phyloP scores from a whole-genome alignment of 768 basidiomycete genomes.

The Leccinum olivaceopallidum region DNA sequence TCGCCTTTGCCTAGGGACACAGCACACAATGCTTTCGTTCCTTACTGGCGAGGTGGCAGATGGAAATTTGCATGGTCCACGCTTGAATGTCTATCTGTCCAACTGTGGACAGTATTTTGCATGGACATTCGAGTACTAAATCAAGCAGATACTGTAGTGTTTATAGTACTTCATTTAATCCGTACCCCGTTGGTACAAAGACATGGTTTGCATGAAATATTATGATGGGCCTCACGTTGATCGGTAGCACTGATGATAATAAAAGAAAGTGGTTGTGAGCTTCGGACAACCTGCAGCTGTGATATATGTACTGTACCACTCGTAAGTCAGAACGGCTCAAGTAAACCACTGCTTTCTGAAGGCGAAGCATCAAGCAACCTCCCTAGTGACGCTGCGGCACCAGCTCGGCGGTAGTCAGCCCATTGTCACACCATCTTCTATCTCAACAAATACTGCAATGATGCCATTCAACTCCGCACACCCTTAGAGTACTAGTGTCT shows the following conservation, averaged over 20 bases:
- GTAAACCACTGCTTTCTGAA: not conserved
- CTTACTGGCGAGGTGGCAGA: slow-evolving; percentile 81
- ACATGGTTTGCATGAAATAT: not conserved
- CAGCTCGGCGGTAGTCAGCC: no score
- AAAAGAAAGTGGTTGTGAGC: not conserved
- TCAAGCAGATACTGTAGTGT: slow-evolving; percentile 45
- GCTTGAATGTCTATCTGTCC: slow-evolving; percentile 64
- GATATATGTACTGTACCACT: no score
- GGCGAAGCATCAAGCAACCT: not conserved
- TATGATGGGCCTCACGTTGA: not conserved
- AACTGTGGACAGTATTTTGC: slow-evolving; percentile 25
- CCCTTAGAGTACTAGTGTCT: not conserved
- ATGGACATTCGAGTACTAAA: slow-evolving; percentile 83
- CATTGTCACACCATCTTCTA: not conserved
- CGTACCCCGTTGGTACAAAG: not conserved
- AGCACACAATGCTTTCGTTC: slow-evolving; percentile 72
- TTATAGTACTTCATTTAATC: not conserved
- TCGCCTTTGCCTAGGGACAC: slow-evolving; percentile 76
- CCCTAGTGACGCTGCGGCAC: not conserved
- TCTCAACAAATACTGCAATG: not conserved
- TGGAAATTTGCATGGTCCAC: slow-evolving; percentile 61
- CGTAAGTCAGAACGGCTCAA: not conserved
- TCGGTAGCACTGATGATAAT: not conserved
- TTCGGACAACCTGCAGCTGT: no score
- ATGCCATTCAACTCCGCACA: not conserved